phyloP scores from a whole-genome alignment of 352 stramenopile genomes.

The Peronosclerospora sorghi region DNA sequence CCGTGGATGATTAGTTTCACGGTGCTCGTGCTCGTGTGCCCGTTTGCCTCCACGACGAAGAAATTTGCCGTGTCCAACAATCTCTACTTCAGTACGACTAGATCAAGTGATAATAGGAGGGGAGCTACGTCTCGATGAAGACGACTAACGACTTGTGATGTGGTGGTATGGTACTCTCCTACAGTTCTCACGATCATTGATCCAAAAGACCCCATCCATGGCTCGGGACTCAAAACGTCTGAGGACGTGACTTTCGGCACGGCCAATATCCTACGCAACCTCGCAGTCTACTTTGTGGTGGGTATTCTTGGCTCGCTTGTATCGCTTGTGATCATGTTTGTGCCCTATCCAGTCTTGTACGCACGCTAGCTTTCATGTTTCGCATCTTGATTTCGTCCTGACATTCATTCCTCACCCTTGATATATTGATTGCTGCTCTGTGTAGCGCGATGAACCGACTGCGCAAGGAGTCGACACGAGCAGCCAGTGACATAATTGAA shows the following conservation, averaged over 20 bases:
- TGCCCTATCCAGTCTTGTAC: slow-evolving; percentile 73
- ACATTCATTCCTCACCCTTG: too few species aligned
- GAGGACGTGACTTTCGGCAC: slow-evolving; percentile 48
- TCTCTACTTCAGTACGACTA: slow-evolving; percentile 61
- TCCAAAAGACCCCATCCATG: slow-evolving; percentile 42
- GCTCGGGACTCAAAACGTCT: slow-evolving; percentile 30
- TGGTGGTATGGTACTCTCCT: too few species aligned
- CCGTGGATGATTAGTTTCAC: slow-evolving; percentile 73
- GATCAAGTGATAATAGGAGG: too few species aligned
- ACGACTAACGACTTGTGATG: neutral
- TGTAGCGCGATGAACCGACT: slow-evolving; percentile 46
- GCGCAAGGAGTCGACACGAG: slow-evolving; percentile 32
- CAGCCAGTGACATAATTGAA: slow-evolving; percentile 47
- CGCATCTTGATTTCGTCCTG: neutral
- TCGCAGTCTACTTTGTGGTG: slow-evolving; percentile 64
- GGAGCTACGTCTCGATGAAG: neutral
- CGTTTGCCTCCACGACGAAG: slow-evolving; percentile 72
- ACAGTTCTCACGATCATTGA: slow-evolving; percentile 67
- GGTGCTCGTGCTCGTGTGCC: slow-evolving; percentile 57
- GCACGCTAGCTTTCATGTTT: too few species aligned
- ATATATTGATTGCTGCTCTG: too few species aligned
- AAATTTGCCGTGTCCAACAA: too few species aligned
- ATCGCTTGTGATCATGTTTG: slow-evolving; percentile 61
- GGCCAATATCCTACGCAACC: slow-evolving; percentile 52
- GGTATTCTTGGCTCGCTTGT: slow-evolving; percentile 58